Evolutionary conservation across 1,139 yeast genomes (phyloP), one percentile per base, ranked within the genome.

Genomic region (Meyerozyma sp.): DNA sequence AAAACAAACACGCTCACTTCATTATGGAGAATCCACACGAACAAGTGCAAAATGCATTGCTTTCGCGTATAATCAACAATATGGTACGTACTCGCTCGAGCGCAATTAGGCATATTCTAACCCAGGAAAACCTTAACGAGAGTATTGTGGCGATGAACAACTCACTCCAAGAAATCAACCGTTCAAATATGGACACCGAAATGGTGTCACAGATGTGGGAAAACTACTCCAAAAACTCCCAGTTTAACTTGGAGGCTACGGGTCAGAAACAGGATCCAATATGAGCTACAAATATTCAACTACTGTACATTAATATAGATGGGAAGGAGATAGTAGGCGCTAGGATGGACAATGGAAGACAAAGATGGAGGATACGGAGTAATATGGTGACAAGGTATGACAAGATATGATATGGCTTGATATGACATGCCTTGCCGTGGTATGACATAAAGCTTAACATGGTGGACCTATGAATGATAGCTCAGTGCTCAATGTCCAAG

Each of bases 21-120:
- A 43, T 36, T 42, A 84, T 87, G 95, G 93, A 87, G 65, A 89
- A 89, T 56, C 97, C 96, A 3, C 94, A 89, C 58, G 95, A 87
- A 55, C 88, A 85, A 57, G 87, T 81, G 8, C 96, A 90, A 57
- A 84, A 80, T 49, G 90, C 90, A 14, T 70, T 89, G 36, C 71
- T 87, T 46, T 77, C 89, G 21, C 79, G 96, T 50, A 86, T 89
- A 32, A 81, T 86, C 44, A 80, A 78, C 58, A 87, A 87, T 53
- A 81, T 87, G 63, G 89, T 81, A 71, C 38, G 86, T 75, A 23
- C 8, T 18, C 21, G n/a, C 27, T 18, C n/a, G 3, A 18, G 16
- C 25, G n/a, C 8, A n/a, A 7, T 13, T 8, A 34, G 4, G 8
- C 14, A 8, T 27, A 14, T 21, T n/a, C 30, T 27, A 29, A 46